Evolutionary conservation across 345 rosid species (phyloP).

Genomic region (Populus davidiana): DNA sequence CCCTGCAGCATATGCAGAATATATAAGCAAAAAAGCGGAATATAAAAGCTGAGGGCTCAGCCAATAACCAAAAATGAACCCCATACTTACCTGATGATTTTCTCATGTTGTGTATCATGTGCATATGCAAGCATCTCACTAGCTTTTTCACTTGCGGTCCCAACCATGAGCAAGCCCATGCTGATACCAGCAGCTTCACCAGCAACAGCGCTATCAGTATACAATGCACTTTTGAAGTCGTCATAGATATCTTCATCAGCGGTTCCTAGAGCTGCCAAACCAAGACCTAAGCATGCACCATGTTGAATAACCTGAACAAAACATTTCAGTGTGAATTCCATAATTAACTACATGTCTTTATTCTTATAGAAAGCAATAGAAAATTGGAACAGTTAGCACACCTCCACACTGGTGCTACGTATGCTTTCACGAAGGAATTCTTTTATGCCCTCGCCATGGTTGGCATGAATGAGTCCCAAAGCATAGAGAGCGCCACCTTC

Average conservation of each 20-base stretch:
- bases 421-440: conserved; percentile 93
- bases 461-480: conserved; percentile 95
- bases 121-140: conserved; percentile 98
- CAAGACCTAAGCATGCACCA: conserved; percentile 99
- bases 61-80: conserved; percentile 1
- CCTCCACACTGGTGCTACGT: conserved; percentile 90
- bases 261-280: conserved; percentile 97
- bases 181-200: conserved; percentile 99
- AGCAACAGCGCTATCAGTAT: conserved; percentile 94
- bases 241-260: conserved; percentile 96
- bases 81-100: conserved; percentile 74
- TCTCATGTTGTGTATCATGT: conserved; percentile 98
- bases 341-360: background rate
- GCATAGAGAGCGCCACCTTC: conserved; percentile 99
- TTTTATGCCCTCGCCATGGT: conserved; percentile 99
- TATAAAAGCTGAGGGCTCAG: background rate
- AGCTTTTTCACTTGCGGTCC: conserved; percentile 96
- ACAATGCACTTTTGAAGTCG: conserved; percentile 78
- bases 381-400: conserved; percentile 21
- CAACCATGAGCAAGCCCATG: conserved; percentile 98
- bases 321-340: conserved; percentile 4
- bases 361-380: background rate
- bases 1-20: conserved; percentile 41
- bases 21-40: background rate
- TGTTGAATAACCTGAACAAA: conserved; percentile 90